phyloP scores from a whole-genome alignment of 305 asterid genomes.

The Lippia alba region DNA sequence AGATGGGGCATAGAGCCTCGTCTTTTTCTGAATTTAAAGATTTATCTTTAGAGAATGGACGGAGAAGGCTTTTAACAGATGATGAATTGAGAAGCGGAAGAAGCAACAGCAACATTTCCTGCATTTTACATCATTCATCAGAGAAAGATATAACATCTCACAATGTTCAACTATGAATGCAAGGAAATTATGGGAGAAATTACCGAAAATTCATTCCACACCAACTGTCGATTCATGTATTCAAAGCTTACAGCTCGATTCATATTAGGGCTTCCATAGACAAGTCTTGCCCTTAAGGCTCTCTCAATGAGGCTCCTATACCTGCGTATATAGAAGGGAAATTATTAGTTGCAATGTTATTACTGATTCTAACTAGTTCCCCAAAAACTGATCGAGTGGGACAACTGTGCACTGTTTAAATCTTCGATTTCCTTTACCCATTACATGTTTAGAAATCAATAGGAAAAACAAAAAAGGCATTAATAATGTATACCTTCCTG shows the following conservation, averaged over 20 bases:
- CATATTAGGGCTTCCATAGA: constrained; percentile 92
- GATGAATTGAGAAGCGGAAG: constrained; percentile 89
- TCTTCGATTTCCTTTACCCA: constrained; percentile 13
- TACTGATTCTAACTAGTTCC: constrained; percentile 5
- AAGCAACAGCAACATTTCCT: constrained; percentile 89
- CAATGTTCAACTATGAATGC: neutral
- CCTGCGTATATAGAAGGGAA: constrained; percentile 48
- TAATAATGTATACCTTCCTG: constrained; percentile 71
- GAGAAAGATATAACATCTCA: constrained; percentile 14
- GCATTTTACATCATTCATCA: constrained; percentile 41
- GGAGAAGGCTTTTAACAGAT: constrained; percentile 67
- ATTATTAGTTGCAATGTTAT: constrained; percentile 20
- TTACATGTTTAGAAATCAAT: neutral
- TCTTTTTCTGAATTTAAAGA: constrained; percentile 60
- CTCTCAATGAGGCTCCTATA: constrained; percentile 89
- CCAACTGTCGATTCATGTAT: constrained; percentile 96
- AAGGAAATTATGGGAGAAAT: constrained; percentile 36
- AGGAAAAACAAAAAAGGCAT: constrained; percentile 2
- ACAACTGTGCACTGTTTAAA: neutral
- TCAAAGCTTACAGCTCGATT: constrained; percentile 97
- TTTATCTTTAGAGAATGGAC: constrained; percentile 76
- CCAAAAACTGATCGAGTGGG: neutral
- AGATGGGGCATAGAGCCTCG: constrained; percentile 83
- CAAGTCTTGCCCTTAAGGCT: constrained; percentile 84
- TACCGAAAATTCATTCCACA: constrained; percentile 99